phyloP scores from a whole-genome alignment of 495 filamentous ascomycete genomes.

The Chaetomium fimeti region DNA sequence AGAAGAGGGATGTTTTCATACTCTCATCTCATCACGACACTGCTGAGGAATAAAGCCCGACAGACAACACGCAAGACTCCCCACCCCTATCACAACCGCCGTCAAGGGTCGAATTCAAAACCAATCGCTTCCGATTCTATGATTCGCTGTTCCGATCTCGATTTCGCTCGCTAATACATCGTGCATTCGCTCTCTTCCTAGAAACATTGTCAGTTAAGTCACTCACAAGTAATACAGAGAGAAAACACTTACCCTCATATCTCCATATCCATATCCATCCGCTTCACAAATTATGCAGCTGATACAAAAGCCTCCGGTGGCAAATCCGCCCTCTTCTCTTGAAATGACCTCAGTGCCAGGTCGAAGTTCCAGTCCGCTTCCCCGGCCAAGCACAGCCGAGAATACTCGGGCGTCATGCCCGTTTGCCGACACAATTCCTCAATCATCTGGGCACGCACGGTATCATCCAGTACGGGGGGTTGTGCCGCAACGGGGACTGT shows the following conservation, averaged over 20 bases:
- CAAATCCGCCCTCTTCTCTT: slow-evolving; percentile 50
- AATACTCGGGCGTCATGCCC: slow-evolving; percentile 69
- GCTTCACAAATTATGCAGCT: slow-evolving; percentile 12
- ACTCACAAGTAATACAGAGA: neutral
- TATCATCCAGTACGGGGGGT: slow-evolving; percentile 23
- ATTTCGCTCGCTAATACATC: neutral
- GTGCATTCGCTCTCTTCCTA: neutral
- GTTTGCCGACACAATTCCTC: slow-evolving; percentile 65
- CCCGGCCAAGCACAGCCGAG: slow-evolving; percentile 64
- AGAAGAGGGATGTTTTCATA: no score
- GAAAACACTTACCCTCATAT: neutral
- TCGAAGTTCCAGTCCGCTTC: slow-evolving; percentile 70
- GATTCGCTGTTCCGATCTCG: neutral
- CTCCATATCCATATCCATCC: neutral
- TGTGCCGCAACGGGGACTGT: neutral
- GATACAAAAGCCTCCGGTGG: slow-evolving; percentile 42
- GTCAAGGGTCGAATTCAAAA: neutral
- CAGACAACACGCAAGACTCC: neutral
- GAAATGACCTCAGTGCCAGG: slow-evolving; percentile 64
- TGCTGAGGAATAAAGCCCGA: no score
- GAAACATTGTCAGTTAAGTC: neutral
- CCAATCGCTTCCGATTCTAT: neutral
- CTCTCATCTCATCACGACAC: no score
- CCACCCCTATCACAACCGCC: neutral
- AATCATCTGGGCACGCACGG: slow-evolving; percentile 58